phyloP scores from a whole-genome alignment of 306 rosid genomes.

The Citrullus mucosospermus region DNA sequence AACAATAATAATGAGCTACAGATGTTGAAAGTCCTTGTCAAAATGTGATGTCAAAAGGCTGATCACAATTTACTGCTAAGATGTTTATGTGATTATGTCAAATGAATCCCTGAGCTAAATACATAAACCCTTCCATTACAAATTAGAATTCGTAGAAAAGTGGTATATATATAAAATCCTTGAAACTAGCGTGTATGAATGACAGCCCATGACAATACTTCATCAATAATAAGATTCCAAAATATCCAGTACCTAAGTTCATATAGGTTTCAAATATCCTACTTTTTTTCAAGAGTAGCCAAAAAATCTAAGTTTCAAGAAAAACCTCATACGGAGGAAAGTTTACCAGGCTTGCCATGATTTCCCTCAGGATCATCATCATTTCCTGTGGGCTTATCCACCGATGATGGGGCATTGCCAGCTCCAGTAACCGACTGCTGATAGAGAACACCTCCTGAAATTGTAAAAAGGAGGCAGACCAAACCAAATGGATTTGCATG shows the following conservation, averaged over 20 bases:
- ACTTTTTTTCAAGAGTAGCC: background rate
- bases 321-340: slow-evolving; percentile 35
- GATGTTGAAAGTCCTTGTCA: background rate
- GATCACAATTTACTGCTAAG: background rate
- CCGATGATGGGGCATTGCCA: slow-evolving; percentile 5
- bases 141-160: background rate
- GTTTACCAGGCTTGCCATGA: slow-evolving; percentile 40
- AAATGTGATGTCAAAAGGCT: background rate
- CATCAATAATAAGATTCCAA: background rate
- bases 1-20: background rate
- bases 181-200: slow-evolving; percentile 1
- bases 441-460: slow-evolving; percentile 78
- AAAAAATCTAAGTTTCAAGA: background rate
- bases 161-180: background rate
- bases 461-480: slow-evolving; percentile 73
- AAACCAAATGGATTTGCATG: slow-evolving; percentile 86
- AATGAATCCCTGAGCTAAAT: background rate
- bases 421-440: slow-evolving; percentile 72
- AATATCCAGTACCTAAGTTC: background rate
- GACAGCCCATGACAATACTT: background rate
- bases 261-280: background rate
- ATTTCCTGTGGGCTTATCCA: slow-evolving; percentile 27
- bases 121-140: background rate
- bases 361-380: slow-evolving; percentile 35
- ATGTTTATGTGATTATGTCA: background rate